Percentiles rank a stretch among this genome's conserved stretches.
phyloP scores from a whole-genome alignment of 1,139 yeast species.

The Zygosaccharomyces sapae region DNA sequence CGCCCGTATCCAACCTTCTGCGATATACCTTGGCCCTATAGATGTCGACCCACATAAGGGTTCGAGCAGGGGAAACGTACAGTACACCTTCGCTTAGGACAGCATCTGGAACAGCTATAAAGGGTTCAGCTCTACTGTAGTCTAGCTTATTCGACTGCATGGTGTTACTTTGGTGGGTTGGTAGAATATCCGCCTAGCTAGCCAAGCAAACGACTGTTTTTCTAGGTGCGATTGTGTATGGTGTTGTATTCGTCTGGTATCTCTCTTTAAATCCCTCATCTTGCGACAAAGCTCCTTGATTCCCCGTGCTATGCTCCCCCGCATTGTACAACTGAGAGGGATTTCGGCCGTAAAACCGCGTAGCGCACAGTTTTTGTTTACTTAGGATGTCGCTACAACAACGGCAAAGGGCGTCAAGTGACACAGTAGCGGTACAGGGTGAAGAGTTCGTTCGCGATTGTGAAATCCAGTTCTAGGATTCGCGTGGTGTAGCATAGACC shows the following conservation, averaged over 20 bases:
- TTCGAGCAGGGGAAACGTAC: constrained; percentile 52
- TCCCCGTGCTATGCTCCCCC: not conserved
- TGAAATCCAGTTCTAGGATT: too few relatives aligned
- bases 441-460: too few relatives aligned
- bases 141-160: constrained; percentile 1
- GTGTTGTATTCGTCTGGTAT: not conserved
- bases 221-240: not conserved
- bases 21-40: constrained; percentile 52
- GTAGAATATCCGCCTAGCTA: not conserved
- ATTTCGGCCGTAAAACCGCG: not conserved
- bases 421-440: too few relatives aligned
- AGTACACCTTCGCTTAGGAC: constrained; percentile 65
- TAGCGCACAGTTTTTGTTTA: too few relatives aligned
- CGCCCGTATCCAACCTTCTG: constrained; percentile 28
- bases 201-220: not conserved
- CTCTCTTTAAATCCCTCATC: constrained; percentile 3
- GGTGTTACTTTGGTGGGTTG: not conserved
- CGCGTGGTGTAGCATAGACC: too few relatives aligned
- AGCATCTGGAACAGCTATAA: constrained; percentile 39
- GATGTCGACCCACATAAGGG: constrained; percentile 69
- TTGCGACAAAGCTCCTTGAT: too few relatives aligned
- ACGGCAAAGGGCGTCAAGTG: too few relatives aligned
- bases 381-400: too few relatives aligned
- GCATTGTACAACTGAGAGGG: constrained; percentile 35
- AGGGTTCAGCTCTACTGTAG: constrained; percentile 15